These are phyloP conservation scores for Gelatoporia subvermispora DNA, from an alignment of 768 basidiomycete species.

Conservation along the genomic window DNA sequence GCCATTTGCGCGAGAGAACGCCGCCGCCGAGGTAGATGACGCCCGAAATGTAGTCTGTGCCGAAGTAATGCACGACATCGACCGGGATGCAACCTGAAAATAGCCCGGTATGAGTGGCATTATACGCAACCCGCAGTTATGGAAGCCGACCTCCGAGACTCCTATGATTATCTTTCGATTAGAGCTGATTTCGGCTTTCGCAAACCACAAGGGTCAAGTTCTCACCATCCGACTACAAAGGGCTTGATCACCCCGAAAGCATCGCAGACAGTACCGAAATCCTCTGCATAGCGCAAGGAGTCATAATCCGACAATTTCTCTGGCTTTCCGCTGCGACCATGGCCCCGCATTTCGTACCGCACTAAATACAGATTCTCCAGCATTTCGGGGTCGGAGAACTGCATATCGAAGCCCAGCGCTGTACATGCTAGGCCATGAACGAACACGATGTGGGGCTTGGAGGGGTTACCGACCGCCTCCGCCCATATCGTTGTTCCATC, in stretches of 20 bases:
- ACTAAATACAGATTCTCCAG: slow-evolving; percentile 25
- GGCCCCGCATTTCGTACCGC: slow-evolving; percentile 28
- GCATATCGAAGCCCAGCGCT: slow-evolving; percentile 31
- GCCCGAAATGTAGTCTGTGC: slow-evolving; percentile 16
- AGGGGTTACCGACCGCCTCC: slow-evolving; percentile 33
- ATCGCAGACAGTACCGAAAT: slow-evolving; percentile 25
- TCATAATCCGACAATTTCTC: slow-evolving; percentile 16
- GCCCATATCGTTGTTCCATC: slow-evolving; percentile 39
- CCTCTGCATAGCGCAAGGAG: slow-evolving; percentile 21
- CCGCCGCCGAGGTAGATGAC: slow-evolving; percentile 21
- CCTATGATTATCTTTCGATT: too few relatives aligned
- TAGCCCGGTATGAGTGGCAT: neutral
- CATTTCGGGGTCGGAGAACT: slow-evolving; percentile 31
- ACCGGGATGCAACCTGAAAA: slow-evolving; percentile 7
- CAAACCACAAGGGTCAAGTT: neutral
- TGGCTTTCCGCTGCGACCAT: slow-evolving; percentile 25
- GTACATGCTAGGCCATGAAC: slow-evolving; percentile 37
- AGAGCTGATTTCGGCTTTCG: too few relatives aligned
- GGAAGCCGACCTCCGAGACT: slow-evolving; percentile 16
- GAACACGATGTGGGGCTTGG: slow-evolving; percentile 35
- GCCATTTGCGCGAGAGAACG: slow-evolving; percentile 13
- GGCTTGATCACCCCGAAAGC: slow-evolving; percentile 19
- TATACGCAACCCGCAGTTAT: neutral
- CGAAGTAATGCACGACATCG: slow-evolving; percentile 15
- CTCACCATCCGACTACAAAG: slow-evolving; percentile 20